A percentile compares a stretch with the other conserved stretches of the same genome.
These are phyloP conservation scores for Aspergillus transmontanensis DNA, from an alignment of 2,329 filamentous ascomycete genomes.

Conservation along the genomic window DNA sequence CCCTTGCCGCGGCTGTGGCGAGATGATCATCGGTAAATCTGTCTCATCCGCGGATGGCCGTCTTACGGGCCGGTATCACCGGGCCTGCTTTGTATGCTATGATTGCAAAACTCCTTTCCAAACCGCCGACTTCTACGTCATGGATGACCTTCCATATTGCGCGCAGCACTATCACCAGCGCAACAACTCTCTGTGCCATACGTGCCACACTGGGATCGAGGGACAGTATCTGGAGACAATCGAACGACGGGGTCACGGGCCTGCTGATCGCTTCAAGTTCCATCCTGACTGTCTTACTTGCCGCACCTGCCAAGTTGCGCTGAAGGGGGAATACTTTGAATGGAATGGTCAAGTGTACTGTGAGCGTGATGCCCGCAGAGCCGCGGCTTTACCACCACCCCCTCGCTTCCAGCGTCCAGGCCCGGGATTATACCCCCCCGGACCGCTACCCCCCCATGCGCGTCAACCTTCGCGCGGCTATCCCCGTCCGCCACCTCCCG, in stretches of 20 bases:
- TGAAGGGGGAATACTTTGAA: constrained; percentile 89
- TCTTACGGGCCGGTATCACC: constrained; percentile 91
- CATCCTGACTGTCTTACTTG: constrained; percentile 88
- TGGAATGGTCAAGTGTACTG: constrained; percentile 79
- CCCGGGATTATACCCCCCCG: constrained; percentile 29
- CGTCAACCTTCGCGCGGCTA: constrained; percentile 12
- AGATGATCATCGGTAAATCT: constrained; percentile 83
- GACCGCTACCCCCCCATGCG: constrained; percentile 35
- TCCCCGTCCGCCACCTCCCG: constrained; percentile 27
- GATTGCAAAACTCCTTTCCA: constrained; percentile 80
- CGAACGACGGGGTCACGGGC: constrained; percentile 37
- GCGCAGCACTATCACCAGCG: constrained; percentile 89
- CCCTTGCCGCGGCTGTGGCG: constrained; percentile 78
- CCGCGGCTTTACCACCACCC: constrained; percentile 43
- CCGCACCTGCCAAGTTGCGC: constrained; percentile 67
- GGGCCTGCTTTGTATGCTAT: constrained; percentile 88
- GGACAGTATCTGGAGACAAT: constrained; percentile 88
- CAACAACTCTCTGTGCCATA: constrained; percentile 81
- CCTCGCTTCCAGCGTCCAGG: constrained; percentile 35
- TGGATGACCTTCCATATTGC: constrained; percentile 85
- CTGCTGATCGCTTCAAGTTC: constrained; percentile 65
- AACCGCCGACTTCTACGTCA: constrained; percentile 90
- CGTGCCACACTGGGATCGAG: constrained; percentile 84
- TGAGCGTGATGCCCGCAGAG: constrained; percentile 77
- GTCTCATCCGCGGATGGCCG: constrained; percentile 92